These are phyloP conservation scores for Hygrocybe punicea DNA, from an alignment of 768 basidiomycete genomes.

Conservation along the genomic window DNA sequence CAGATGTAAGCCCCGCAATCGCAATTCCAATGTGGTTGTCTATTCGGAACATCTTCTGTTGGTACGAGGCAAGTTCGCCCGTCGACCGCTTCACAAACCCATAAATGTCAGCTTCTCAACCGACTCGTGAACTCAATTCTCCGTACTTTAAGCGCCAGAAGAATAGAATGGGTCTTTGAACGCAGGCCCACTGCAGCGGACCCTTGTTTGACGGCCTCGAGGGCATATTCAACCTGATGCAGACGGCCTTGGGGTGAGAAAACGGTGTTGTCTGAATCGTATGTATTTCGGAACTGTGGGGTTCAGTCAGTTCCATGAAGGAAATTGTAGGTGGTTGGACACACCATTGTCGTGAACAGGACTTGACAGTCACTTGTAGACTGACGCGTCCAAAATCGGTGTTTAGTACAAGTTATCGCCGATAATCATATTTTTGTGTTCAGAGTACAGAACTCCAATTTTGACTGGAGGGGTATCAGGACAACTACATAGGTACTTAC, in stretches of 20 bases:
- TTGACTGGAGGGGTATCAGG: too few relatives aligned
- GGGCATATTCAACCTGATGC: conserved; percentile 97
- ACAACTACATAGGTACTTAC: too few relatives aligned
- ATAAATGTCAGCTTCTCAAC: neutral
- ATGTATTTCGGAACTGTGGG: conserved; percentile 85
- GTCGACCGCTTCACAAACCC: conserved; percentile 74
- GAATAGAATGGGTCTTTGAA: conserved; percentile 90
- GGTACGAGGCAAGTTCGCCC: conserved; percentile 97
- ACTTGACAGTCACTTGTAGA: neutral
- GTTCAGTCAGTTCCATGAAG: conserved; percentile 6
- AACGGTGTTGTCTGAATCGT: conserved; percentile 98
- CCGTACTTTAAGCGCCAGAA: conserved; percentile 87
- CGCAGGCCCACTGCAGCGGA: conserved; percentile 97
- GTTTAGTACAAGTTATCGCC: too few relatives aligned
- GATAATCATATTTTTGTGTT: too few relatives aligned
- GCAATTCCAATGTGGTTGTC: conserved; percentile 99
- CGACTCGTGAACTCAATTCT: neutral
- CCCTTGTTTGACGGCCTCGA: conserved; percentile 99
- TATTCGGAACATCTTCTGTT: conserved; percentile 99
- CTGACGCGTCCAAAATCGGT: conserved; percentile 13
- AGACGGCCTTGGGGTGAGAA: conserved; percentile 95
- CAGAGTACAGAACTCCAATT: too few relatives aligned
- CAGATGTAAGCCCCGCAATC: conserved; percentile 97
- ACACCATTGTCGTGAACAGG: conserved; percentile 35
- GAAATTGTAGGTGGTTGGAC: conserved; percentile 1